Percentiles rank a stretch among this genome's conserved stretches.
phyloP scores from a whole-genome alignment of 2,329 filamentous ascomycete genomes.

The Cryphonectria parasitica region DNA sequence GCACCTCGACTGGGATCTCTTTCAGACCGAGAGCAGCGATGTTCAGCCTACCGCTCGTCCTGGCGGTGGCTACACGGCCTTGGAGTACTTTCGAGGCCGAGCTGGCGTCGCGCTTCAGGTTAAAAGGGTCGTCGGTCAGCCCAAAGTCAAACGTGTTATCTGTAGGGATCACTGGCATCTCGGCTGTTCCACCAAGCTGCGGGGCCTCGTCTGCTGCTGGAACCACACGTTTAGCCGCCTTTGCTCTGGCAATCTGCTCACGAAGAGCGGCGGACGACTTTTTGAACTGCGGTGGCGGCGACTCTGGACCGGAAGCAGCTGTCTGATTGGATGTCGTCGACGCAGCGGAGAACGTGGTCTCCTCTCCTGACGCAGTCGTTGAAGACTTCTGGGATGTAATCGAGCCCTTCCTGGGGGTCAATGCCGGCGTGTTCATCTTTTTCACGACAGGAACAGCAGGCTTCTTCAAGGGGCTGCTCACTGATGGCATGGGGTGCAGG shows the following conservation, averaged over 20 bases:
- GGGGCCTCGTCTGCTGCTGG: conserved; percentile 30
- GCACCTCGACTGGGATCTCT: conserved; percentile 78
- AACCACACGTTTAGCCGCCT: conserved; percentile 72
- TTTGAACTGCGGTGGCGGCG: conserved; percentile 38
- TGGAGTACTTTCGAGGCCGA: conserved; percentile 69
- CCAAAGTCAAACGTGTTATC: conserved; percentile 63
- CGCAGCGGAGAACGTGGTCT: conserved; percentile 40
- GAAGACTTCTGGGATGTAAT: conserved; percentile 45
- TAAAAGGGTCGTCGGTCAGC: conserved; percentile 69
- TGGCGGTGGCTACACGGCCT: conserved; percentile 72
- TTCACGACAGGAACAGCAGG: conserved; percentile 52
- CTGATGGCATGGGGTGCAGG: conserved; percentile 55
- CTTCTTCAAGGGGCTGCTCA: conserved; percentile 59
- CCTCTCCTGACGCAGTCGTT: conserved; percentile 41
- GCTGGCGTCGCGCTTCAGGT: conserved; percentile 61
- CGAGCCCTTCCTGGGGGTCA: conserved; percentile 45
- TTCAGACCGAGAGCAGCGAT: conserved; percentile 83
- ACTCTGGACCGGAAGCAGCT: conserved; percentile 36
- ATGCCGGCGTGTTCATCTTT: conserved; percentile 32
- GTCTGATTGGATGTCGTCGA: conserved; percentile 46
- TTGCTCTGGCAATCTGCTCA: conserved; percentile 91
- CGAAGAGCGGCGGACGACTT: conserved; percentile 82
- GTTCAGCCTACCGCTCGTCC: conserved; percentile 81
- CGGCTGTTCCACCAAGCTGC: conserved; percentile 24
- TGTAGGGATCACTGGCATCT: conserved; percentile 49